phyloP scores from a whole-genome alignment of 2,329 filamentous ascomycete species.

The Albifimbria verrucaria region DNA sequence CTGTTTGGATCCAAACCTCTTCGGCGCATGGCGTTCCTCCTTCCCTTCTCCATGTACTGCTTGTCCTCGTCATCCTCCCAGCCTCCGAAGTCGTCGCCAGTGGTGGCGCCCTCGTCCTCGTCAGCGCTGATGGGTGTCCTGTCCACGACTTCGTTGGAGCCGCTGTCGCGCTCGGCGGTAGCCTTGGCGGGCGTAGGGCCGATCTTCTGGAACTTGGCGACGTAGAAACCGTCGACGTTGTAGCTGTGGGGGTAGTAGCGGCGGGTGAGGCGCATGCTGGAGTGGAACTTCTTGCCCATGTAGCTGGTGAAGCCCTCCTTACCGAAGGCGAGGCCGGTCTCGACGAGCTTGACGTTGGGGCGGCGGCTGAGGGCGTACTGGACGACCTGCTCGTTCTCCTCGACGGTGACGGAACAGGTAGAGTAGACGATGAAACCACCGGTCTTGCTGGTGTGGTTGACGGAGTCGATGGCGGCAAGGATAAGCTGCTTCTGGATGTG shows the following conservation, averaged over 20 bases:
- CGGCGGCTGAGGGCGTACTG: constrained; percentile 89
- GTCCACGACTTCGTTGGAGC: constrained; percentile 54
- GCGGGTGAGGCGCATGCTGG: constrained; percentile 76
- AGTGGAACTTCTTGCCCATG: constrained; percentile 88
- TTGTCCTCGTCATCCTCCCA: constrained; percentile 74
- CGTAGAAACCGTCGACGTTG: constrained; percentile 98
- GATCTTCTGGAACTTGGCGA: constrained; percentile 94
- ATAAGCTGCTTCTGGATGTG: constrained; percentile 95
- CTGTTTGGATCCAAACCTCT: constrained; percentile 71
- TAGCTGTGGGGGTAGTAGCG: constrained; percentile 88
- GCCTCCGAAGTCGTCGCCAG: constrained; percentile 62
- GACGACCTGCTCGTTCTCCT: constrained; percentile 87
- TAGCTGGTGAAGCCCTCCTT: constrained; percentile 89
- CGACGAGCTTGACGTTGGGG: constrained; percentile 90
- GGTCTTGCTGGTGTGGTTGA: constrained; percentile 86
- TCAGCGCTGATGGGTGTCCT: constrained; percentile 61
- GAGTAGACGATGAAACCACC: constrained; percentile 96
- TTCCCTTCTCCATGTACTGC: constrained; percentile 69
- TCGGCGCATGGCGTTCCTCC: constrained; percentile 68
- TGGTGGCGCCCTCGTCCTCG: constrained; percentile 43
- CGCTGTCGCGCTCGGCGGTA: constrained; percentile 27
- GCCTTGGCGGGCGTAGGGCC: constrained; percentile 66
- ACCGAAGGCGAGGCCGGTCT: constrained; percentile 86
- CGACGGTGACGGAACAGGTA: constrained; percentile 90
- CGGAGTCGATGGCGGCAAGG: constrained; percentile 89